phyloP scores from a whole-genome alignment of 305 asterid genomes.

The Lippia alba region DNA sequence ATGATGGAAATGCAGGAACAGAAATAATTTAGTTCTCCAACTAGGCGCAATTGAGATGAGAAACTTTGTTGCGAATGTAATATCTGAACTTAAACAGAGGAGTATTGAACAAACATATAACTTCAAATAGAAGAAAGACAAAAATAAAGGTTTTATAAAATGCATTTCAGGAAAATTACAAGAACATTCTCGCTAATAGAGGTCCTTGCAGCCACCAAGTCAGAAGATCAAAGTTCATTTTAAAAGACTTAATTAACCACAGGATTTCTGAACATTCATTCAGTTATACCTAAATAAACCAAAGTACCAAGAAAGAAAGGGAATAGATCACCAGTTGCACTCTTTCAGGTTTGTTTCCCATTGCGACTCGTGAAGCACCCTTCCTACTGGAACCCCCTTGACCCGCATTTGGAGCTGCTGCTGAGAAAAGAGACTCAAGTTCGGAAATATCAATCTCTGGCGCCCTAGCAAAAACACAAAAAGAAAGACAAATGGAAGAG shows the following conservation, averaged over 20 bases:
- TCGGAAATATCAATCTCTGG: slow-evolving; percentile 94
- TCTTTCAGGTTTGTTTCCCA: slow-evolving; percentile 77
- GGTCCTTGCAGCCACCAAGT: slow-evolving; percentile 18
- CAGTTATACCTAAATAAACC: slow-evolving; percentile 4
- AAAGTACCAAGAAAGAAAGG: slow-evolving; percentile 9
- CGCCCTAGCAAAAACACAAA: slow-evolving; percentile 60
- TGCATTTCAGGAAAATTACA: slow-evolving; percentile 6
- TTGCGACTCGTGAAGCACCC: slow-evolving; percentile 59
- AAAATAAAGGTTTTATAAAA: background rate
- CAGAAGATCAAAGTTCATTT: slow-evolving; percentile 29
- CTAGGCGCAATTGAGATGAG: slow-evolving; percentile 2
- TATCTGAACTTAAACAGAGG: background rate
- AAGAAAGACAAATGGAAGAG: slow-evolving; percentile 21
- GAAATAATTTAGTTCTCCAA: slow-evolving; percentile 4
- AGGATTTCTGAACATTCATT: slow-evolving; percentile 2
- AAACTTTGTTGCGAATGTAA: slow-evolving; percentile 6
- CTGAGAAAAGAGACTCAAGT: slow-evolving; percentile 94
- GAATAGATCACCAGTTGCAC: slow-evolving; percentile 80
- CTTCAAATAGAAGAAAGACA: slow-evolving; percentile 2
- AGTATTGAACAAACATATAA: slow-evolving; percentile 4
- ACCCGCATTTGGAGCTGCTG: slow-evolving; percentile 72
- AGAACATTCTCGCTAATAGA: slow-evolving; percentile 3
- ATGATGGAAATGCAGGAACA: background rate
- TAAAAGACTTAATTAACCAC: background rate
- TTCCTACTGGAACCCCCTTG: slow-evolving; percentile 61